phyloP scores from a whole-genome alignment of 139 green algal genomes.

The Coelastrella sp. region DNA sequence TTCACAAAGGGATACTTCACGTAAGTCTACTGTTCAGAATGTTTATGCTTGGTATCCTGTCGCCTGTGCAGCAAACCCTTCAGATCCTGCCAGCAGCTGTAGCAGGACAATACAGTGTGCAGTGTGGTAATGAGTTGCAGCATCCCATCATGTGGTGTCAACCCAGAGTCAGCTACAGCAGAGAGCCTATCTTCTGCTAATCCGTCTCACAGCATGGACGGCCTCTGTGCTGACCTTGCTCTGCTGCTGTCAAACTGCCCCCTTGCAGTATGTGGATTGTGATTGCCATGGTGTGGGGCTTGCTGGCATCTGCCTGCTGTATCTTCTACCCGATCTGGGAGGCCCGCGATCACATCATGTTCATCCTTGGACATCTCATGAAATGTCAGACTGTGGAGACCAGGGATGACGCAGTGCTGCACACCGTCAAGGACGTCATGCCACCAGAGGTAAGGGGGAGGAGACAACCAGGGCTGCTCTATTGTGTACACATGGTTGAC shows the following conservation, averaged over 20 bases:
- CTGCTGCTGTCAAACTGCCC: neutral
- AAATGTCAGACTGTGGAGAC: slow-evolving; percentile 24
- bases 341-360: slow-evolving; percentile 56
- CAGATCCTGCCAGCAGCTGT: too few relatives aligned
- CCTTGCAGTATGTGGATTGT: slow-evolving; percentile 76
- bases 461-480: neutral
- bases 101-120: too few relatives aligned
- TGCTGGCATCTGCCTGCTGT: slow-evolving; percentile 69
- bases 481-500: too few relatives aligned
- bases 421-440: slow-evolving; percentile 43
- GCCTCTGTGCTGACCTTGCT: neutral
- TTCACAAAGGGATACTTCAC: slow-evolving; percentile 67
- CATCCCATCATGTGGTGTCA: too few relatives aligned
- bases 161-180: too few relatives aligned
- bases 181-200: too few relatives aligned
- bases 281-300: slow-evolving; percentile 80
- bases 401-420: neutral
- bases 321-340: slow-evolving; percentile 79
- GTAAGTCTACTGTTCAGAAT: neutral
- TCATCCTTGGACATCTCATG: slow-evolving; percentile 44
- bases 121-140: too few relatives aligned
- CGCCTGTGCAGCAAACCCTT: neutral
- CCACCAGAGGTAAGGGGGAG: neutral
- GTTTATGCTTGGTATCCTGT: neutral
- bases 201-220: too few relatives aligned